Percentiles rank a stretch among this genome's conserved stretches.
These are phyloP conservation scores for Guadua angustifolia DNA, from an alignment of 176 grass and related monocot species.

Conservation along the genomic window DNA sequence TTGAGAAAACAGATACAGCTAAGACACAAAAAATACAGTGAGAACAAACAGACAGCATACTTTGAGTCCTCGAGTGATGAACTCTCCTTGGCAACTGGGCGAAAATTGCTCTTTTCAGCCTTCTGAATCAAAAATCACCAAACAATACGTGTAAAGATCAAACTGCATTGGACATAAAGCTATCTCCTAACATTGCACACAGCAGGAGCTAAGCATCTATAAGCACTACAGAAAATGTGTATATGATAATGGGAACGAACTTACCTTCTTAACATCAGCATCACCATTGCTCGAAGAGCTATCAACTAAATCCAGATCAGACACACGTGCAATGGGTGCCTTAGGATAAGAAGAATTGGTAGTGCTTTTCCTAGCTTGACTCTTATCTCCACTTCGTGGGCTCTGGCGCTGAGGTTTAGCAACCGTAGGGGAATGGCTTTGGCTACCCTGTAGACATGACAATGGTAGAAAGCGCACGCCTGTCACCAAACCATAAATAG, in stretches of 20 bases:
- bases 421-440: conserved; percentile 45
- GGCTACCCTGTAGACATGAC: conserved; percentile 45
- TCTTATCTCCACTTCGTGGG: conserved; percentile 42
- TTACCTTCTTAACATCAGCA: conserved; percentile 50
- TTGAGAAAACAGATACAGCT: background rate
- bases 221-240: background rate
- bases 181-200: background rate
- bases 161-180: background rate
- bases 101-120: conserved; percentile 35
- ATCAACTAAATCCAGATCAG: conserved; percentile 51
- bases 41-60: conserved; percentile 49
- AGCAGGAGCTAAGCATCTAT: conserved; percentile 4
- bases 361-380: conserved; percentile 49
- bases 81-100: conserved; percentile 48
- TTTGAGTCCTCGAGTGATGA: conserved; percentile 49
- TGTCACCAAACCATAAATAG: conserved; percentile 12
- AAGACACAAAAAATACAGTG: conserved; percentile 16
- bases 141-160: conserved; percentile 22
- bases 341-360: conserved; percentile 39
- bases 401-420: conserved; percentile 47
- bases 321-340: conserved; percentile 53
- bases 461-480: background rate
- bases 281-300: conserved; percentile 44
- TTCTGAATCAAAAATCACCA: conserved; percentile 45
- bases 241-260: background rate